Base-by-base conservation (phyloP, 2,329 filamentous ascomycete genomes). In the Dryadomyces quercivorus region DNA sequence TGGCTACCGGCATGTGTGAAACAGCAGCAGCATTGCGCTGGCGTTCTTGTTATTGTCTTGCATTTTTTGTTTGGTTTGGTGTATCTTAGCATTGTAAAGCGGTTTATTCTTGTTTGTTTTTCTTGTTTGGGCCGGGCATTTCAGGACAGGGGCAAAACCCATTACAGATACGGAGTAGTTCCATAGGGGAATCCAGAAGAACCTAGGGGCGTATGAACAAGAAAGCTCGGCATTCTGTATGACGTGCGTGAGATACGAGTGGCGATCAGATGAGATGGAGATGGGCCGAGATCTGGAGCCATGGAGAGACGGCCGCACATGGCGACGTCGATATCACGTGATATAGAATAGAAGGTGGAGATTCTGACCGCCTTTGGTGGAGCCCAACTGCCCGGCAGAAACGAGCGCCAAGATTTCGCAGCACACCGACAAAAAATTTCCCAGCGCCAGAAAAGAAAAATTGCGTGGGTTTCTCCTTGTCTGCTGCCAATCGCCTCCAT, bases 381-480 rank as follows among this genome's bases (percentile, higher is more conserved):
- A 21, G 2, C 16, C 31, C 8, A 10, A 48, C 44, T 20, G 18
- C 43, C 31, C 49, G 48, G 48, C 48, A 55, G 48, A 55, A 55
- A 43, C 36, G 16, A 53, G 15, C 50, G 59, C 59, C 59, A 59
- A 59, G 57, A 59, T 59, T 61, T 59, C 55, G 55, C 57, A 40
- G 51, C 54, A 52, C 57, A 59, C 59, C 61, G 60, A 62, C 36
- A 54, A 61, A 65, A 65, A 65, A 61, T 43, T 45, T 47, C 54
- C 51, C 18, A 16, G 18, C 15, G n/a, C 26, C 46, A 13, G 49
- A 51, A 51, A 46, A 48, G 47, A 54, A 54, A 54, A 52, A 52
- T 55, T 52, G 36, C 44, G 26, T 51, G 34, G 43, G 46, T 5
- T 42, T 16, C n/a, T 42, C 31, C 16, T 22, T 16, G 31, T 15